Percentiles rank a stretch among this genome's conserved stretches.
Conservation (phyloP, 1,284 basidiomycete species). For the Ceratobasidium theobromae region DNA sequence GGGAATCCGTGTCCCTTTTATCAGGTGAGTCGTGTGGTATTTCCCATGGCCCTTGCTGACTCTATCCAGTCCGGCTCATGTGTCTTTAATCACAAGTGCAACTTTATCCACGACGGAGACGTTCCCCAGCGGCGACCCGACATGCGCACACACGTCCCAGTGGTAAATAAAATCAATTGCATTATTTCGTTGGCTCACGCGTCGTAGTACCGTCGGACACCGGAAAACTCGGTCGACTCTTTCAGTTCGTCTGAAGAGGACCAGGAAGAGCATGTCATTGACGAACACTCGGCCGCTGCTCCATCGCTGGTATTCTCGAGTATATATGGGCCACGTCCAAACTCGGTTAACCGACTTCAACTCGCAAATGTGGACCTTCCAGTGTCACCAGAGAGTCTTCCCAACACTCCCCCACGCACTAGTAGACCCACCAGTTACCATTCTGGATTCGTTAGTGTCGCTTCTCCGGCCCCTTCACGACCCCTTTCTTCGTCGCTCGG, state of each 20-base stretch:
- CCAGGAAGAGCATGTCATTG: neutral
- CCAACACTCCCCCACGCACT: neutral
- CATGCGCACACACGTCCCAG: slow-evolving; percentile 5
- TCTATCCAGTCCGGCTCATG: slow-evolving; percentile 11
- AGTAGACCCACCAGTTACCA: slow-evolving; percentile 1
- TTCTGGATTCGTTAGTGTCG: neutral
- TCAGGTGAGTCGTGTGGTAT: neutral
- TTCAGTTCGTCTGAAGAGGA: slow-evolving; percentile 29
- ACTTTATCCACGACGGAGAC: slow-evolving; percentile 20
- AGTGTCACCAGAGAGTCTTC: slow-evolving; percentile 24
- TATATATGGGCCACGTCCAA: slow-evolving; percentile 7
- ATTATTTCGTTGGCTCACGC: neutral
- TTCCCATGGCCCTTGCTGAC: neutral
- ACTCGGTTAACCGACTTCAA: slow-evolving; percentile 4
- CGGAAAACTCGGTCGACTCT: slow-evolving; percentile 30
- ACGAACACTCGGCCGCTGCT: slow-evolving; percentile 24
- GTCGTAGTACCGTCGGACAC: slow-evolving; percentile 17
- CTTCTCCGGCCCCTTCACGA: slow-evolving; percentile 3
- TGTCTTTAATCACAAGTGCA: slow-evolving; percentile 11
- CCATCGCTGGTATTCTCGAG: slow-evolving; percentile 24
- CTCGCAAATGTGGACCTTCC: slow-evolving; percentile 17
- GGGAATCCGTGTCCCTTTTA: slow-evolving; percentile 25
- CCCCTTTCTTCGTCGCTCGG: slow-evolving; percentile 9
- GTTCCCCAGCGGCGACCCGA: neutral
- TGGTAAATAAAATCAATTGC: neutral